Evolutionary conservation across 2,329 filamentous ascomycete species (phyloP), one percentile per base, ranked within the genome.

Genomic region (Epichloe uncinata): DNA sequence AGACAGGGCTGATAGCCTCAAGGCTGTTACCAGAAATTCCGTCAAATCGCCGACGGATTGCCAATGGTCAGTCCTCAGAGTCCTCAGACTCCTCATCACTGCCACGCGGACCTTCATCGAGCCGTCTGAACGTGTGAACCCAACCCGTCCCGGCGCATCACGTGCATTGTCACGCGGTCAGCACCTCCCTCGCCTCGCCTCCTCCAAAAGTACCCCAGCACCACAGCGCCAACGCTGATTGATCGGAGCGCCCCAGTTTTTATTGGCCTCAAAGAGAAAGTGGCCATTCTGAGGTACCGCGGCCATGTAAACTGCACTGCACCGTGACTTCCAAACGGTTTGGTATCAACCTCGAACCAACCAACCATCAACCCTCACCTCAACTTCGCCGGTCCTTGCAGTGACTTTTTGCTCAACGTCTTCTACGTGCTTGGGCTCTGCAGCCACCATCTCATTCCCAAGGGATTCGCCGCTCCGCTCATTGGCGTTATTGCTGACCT

Each of bases 401-500:
- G 13, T 38, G 4, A 18, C 13, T 12, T 15, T 15, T 38, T 33
- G 22, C 35, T 34, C 15, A 20, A 12, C 8, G 7, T 16, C 37
- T 33, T 16, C 37, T 33, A 4, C 37, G 26, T n/a, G 37, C 46
- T 40, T 15, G 36, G n/a, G 26, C 7, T 18, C 26, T 22, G 6
- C 45, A 20, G 37, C 22, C 35, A 40, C 45, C 16, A 40, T 3
- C 35, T 40, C 35, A 38, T 37, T 37, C 8, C 37, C 34, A 36
- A 48, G 15, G 18, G 16, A 18, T 33, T 46, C 43, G 47, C 43
- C 15, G 50, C 34, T 47, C 15, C 15, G 34, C 35, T 60, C 59
- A 60, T 62, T 61, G 62, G 57, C 63, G 63, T 66, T 62, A 66
- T 65, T 59, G 62, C 64, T 66, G 65, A 66, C 65, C 63, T 66